Evolutionary conservation across 345 rosid species (phyloP), one percentile per base, ranked within the genome.

Genomic region (Pseudoturritis turrita): DNA sequence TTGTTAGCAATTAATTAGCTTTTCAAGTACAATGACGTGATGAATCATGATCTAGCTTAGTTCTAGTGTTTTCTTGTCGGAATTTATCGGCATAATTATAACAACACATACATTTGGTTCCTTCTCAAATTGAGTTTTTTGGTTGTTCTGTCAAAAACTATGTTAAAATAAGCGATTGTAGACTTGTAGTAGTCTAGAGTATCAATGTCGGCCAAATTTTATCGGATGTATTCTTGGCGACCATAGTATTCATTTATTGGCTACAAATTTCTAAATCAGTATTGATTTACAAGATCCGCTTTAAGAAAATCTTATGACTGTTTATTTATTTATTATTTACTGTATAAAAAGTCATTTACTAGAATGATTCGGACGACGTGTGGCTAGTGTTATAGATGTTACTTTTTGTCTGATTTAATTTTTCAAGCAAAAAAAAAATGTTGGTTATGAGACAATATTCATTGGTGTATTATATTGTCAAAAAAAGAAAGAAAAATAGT

Each of bases 31-130:
- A 39, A 11, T 57, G 68, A 67, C 68, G 62, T 59, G 47, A 41
- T 67, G 64, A 74, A 51, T 74, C 41, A 74, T 74, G 68, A 60
- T 67, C 73, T 59, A 74, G 69, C 73, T n/a, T 74, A 74, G 77
- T 49, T 65, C 66, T 58, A 36, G 64, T 73, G 73, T 74, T 74
- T 74, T 26, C 57, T 60, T 60, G 78, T 74, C 78, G 78, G 73
- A 23, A 59, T 59, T 40, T 67, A 67, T 74, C 56, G 49, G 78
- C 56, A 74, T 33, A 67, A 74, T 74, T 74, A 67, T 74, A 68
- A 51, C 68, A 52, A 59, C 68, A 67, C 62, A 67, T 59, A 59
- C 18, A 59, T 74, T 74, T 74, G 73, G 73, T 74, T 67, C 56
- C 68, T 67, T 74, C 55, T 67, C 19, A 36, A 47, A 66, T 66